Conservation (phyloP, 371 early-diverging fungal species). For the Sporodiniella umbellata region DNA sequence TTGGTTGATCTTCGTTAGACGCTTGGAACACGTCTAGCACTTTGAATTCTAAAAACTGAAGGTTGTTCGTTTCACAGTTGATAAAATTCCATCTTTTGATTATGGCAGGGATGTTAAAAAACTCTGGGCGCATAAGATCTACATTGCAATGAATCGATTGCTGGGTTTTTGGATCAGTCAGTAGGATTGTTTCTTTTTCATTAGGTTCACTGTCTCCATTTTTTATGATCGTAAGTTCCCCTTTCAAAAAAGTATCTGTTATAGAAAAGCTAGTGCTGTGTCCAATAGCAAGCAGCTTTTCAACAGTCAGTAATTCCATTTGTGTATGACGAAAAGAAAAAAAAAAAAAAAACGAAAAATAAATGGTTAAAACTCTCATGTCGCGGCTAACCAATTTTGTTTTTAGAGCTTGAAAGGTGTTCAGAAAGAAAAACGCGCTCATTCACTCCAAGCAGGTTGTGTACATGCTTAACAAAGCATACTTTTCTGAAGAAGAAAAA, state of each 20-base stretch:
- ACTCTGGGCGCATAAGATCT: slow-evolving; percentile 5
- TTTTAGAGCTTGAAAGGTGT: too few species aligned
- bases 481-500: too few species aligned
- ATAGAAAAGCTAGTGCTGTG: not conserved
- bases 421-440: too few species aligned
- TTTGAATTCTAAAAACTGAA: slow-evolving; percentile 10
- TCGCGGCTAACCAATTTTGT: too few species aligned
- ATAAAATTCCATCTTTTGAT: slow-evolving; percentile 18
- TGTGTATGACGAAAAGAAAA: too few species aligned
- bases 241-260: not conserved
- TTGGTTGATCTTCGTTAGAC: not conserved
- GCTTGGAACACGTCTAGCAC: slow-evolving; percentile 1
- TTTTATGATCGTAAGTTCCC: not conserved
- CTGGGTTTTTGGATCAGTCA: slow-evolving; percentile 2
- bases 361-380: too few species aligned
- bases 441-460: too few species aligned
- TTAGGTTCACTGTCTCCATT: not conserved
- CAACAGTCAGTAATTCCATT: not conserved
- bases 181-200: slow-evolving; percentile 2
- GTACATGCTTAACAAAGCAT: too few species aligned
- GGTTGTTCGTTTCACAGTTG: not conserved
- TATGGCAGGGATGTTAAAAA: not conserved
- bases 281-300: not conserved
- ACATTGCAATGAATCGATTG: slow-evolving; percentile 7
- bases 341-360: too few species aligned